Base-by-base conservation (phyloP, 2,329 filamentous ascomycete species). In the Acrodontium crateriforme region DNA sequence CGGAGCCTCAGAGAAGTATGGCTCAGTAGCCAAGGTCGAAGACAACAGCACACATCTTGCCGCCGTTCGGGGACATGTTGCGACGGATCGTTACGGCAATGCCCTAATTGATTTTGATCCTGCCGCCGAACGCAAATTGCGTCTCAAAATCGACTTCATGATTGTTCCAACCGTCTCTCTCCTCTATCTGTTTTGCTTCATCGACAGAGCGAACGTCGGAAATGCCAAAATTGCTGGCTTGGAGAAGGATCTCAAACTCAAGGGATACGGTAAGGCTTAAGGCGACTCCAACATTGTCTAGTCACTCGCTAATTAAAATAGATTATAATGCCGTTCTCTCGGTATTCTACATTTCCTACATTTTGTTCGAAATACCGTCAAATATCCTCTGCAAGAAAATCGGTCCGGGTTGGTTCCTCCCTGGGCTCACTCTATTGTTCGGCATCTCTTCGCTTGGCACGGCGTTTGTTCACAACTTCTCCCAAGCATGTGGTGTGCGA, bases 141-240 rank as follows among this genome's bases (percentile, higher is more conserved):
- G 72, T 6, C 53, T 55, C 42, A 80, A 80, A 49, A 71, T 80
- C 25, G 76, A 81, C 41, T 40, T 77, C 1, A 34, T 31, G 28
- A 67, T 78, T 24, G 59, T 80, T 0, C 76, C 77, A 0, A 77
- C 71, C 0, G 73, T 79, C 0, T 56, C 74, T 0, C 32, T 79
- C 0, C 55, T 81, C 3, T 81, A 80, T 41, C 61, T 80, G 0
- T 79, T 80, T 43, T 79, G 74, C 53, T 80, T 79, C 52, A 78
- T 80, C 37, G 76, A 80, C 41, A 64, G 76, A n/a, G 72, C 75
- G 14, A 81, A 80, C 36, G 75, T 82, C 19, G 76, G 74, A 24
- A 89, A 65, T 55, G 82, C 69, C 2, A 69, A 69, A 44, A 59
- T 73, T 13, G 67, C 62, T n/a, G 66, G 68, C 9, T 50, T 74